These are phyloP conservation scores for Peribolospora kevripleyi DNA, from an alignment of 768 basidiomycete genomes.

Conservation along the genomic window DNA sequence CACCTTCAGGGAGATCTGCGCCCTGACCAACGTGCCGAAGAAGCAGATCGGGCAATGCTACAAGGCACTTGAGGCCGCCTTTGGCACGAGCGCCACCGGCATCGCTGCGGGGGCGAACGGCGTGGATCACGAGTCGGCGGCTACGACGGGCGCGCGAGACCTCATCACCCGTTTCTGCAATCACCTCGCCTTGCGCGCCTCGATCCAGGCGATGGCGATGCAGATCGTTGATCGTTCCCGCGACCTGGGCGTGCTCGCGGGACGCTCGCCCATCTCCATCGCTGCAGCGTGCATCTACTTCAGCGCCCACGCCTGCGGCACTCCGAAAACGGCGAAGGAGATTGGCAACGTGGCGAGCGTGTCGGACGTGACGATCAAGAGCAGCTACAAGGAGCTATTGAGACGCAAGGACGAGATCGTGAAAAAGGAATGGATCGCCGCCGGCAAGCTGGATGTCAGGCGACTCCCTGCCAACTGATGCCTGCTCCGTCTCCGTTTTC, in stretches of 20 bases:
- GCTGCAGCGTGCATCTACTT: slow-evolving; percentile 94
- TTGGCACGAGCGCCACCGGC: slow-evolving; percentile 26
- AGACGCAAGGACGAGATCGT: slow-evolving; percentile 41
- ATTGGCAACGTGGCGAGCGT: slow-evolving; percentile 79
- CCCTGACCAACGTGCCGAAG: slow-evolving; percentile 78
- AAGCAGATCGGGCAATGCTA: slow-evolving; percentile 27
- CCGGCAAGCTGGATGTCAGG: slow-evolving; percentile 19
- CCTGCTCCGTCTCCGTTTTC: no score
- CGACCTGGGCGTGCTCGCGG: slow-evolving; percentile 69
- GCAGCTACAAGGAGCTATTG: slow-evolving; percentile 62
- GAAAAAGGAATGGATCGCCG: slow-evolving; percentile 63
- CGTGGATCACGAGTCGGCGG: not conserved
- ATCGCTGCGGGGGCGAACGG: slow-evolving; percentile 1
- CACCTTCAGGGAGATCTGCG: slow-evolving; percentile 87
- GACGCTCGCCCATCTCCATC: slow-evolving; percentile 87
- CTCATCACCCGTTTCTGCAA: slow-evolving; percentile 84
- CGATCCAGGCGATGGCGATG: slow-evolving; percentile 55
- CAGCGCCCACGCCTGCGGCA: slow-evolving; percentile 56
- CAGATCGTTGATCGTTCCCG: slow-evolving; percentile 62
- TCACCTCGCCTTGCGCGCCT: slow-evolving; percentile 60
- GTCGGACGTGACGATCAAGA: slow-evolving; percentile 81
- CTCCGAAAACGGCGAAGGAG: slow-evolving; percentile 49
- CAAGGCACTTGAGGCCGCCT: slow-evolving; percentile 19
- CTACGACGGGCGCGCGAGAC: slow-evolving; percentile 19
- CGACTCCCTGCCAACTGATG: no score